These are phyloP conservation scores for Apophysomyces sp. DNA, from an alignment of 371 early-diverging fungal species.

Conservation along the genomic window DNA sequence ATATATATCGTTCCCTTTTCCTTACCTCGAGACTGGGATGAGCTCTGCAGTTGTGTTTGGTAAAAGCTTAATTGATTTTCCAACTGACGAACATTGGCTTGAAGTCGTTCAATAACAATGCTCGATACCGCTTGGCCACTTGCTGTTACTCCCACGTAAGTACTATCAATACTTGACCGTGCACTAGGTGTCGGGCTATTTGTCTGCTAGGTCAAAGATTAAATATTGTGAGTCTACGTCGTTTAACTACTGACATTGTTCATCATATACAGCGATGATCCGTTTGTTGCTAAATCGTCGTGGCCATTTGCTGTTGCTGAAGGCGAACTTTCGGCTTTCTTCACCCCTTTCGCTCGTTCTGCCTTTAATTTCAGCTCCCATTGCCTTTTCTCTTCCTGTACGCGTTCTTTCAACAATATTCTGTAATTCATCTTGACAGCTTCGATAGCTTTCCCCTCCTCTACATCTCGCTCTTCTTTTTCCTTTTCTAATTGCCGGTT, in stretches of 20 bases:
- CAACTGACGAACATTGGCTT: slow-evolving; percentile 57
- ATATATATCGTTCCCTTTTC: slow-evolving; percentile 7
- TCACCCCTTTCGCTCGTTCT: slow-evolving; percentile 7
- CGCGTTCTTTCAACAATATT: slow-evolving; percentile 37
- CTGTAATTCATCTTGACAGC: slow-evolving; percentile 42
- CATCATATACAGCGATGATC: neutral
- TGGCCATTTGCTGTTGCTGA: neutral
- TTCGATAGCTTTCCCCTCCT: slow-evolving; percentile 38
- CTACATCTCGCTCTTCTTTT: slow-evolving; percentile 27
- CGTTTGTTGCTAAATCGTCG: neutral
- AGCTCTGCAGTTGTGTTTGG: slow-evolving; percentile 64
- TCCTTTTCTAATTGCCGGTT: slow-evolving; percentile 25
- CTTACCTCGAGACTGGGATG: slow-evolving; percentile 62
- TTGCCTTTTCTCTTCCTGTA: slow-evolving; percentile 39
- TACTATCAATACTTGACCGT: slow-evolving; percentile 43
- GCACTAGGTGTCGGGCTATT: slow-evolving; percentile 27
- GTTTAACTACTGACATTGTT: neutral
- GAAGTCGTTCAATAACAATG: slow-evolving; percentile 59
- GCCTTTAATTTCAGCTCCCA: slow-evolving; percentile 29
- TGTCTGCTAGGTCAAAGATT: neutral
- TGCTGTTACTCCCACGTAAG: slow-evolving; percentile 5
- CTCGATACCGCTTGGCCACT: slow-evolving; percentile 13
- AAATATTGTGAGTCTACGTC: neutral
- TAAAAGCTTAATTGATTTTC: slow-evolving; percentile 71
- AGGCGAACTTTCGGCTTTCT: neutral